Base-by-base conservation (phyloP, 2,329 filamentous ascomycete species). In the Alternaria brassicae region DNA sequence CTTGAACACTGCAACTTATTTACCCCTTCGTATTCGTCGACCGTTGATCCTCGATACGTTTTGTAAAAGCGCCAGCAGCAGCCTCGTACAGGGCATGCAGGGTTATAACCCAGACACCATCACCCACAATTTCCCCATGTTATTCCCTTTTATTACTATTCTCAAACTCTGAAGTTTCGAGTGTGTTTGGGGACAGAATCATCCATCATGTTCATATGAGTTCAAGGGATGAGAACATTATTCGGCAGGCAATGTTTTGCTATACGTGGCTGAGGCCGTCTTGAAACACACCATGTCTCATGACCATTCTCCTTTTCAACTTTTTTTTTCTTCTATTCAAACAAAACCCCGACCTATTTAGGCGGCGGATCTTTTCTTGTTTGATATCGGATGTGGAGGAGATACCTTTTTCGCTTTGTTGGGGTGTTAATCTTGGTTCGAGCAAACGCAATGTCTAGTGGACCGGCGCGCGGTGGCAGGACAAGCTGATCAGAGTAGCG, bases 61-160 rank as follows among this genome's bases (percentile, higher is more conserved):
- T 44, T 40, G 19, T 40, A 69, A 72, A 69, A 69, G 67, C 71
- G 62, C 65, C 61, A 60, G 34, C 34, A 37, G 34, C 34, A 37
- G 34, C 34, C 34, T 37, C 34, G n/a, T n/a, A 37, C 32, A 13
- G n/a, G 68, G 62, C 56, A 59, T 60, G 63, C 63, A 65, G 62
- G 62, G 63, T 66, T 61, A 68, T 66, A 64, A 64, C 59, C 58
- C 47, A 57, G 37, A 39, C 54, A 53, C 47, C 52, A 47, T 27
- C 27, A 17, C 32, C 44, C 44, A 21, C 44, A 30, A n/a, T 21
- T 56, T 58, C 30, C 45, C 51, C 47, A 56, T 56, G 51, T 57
- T 53, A 57, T 59, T 51, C 52, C 37, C 28, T 47, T 36, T 36
- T 47, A 37, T 23, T 19, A 47, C 32, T 47, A 4, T 47, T 23